Conservation (phyloP, 768 basidiomycete species). For the Naematelia aurantialba region DNA sequence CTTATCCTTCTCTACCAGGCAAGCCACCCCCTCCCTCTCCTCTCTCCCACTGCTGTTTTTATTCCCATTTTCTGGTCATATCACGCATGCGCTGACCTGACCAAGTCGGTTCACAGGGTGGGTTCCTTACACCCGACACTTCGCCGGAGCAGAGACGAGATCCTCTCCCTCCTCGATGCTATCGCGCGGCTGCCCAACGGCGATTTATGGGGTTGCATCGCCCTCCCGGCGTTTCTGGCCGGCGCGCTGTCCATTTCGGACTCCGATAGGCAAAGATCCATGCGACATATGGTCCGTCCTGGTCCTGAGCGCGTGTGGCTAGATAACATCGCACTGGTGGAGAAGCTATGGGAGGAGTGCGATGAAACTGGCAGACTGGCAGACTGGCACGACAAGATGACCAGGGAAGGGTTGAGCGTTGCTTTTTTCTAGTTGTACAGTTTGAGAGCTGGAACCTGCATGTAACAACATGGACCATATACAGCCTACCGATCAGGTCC, state of each 20-base stretch:
- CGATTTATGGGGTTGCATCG: conserved; percentile 25
- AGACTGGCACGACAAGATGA: conserved; percentile 33
- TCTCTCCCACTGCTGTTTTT: no score
- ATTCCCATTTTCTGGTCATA: not conserved
- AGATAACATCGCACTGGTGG: conserved; percentile 26
- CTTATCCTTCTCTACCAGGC: conserved; percentile 18
- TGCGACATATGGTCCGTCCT: conserved; percentile 16
- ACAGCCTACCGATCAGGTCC: no score
- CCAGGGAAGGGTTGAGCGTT: conserved; percentile 20
- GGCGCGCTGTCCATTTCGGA: conserved; percentile 19
- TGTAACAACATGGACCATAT: no score
- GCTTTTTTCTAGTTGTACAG: conserved; percentile 17
- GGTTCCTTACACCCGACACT: conserved; percentile 23
- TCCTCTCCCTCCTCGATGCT: conserved; percentile 22
- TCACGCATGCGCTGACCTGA: not conserved
- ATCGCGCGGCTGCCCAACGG: conserved; percentile 21
- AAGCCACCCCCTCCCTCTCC: not conserved
- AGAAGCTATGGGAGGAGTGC: conserved; percentile 26
- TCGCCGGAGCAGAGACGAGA: conserved; percentile 15
- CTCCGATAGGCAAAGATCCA: conserved; percentile 16
- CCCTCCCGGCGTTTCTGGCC: conserved; percentile 24
- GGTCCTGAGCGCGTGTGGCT: conserved; percentile 26
- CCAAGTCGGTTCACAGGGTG: conserved; percentile 19
- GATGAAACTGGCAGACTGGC: conserved; percentile 23
- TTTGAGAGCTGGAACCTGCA: no score